Evolutionary conservation across 2,329 filamentous ascomycete genomes (phyloP).

Genomic region (Arthrinium puccinioides): DNA sequence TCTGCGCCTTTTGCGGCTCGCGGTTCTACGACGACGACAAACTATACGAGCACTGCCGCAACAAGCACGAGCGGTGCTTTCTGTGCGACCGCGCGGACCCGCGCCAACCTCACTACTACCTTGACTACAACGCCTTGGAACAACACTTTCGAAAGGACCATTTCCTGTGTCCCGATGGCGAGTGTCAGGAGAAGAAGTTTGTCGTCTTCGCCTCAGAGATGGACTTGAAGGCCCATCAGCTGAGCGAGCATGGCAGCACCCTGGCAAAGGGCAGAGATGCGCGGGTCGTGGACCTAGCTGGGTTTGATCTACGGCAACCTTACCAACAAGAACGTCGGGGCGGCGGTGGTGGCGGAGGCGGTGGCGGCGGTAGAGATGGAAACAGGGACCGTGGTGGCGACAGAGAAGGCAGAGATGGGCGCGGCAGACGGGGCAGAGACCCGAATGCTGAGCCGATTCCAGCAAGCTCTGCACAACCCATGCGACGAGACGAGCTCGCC

Average conservation of each 20-base stretch:
- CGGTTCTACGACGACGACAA: conserved; percentile 96
- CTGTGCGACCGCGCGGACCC: conserved; percentile 72
- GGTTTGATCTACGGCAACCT: conserved; percentile 70
- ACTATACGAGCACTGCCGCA: conserved; percentile 85
- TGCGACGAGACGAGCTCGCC: conserved; percentile 81
- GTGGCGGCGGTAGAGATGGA: too few relatives aligned
- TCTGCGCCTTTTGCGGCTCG: conserved; percentile 86
- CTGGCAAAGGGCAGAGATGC: conserved; percentile 83
- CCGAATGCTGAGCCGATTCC: conserved; percentile 79
- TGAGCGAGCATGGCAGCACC: conserved; percentile 72
- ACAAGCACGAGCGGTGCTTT: conserved; percentile 92
- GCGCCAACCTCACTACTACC: conserved; percentile 79
- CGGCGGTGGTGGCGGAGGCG: too few relatives aligned
- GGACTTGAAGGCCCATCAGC: conserved; percentile 88
- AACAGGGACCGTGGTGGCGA: conserved; percentile 32
- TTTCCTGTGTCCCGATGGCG: conserved; percentile 73
- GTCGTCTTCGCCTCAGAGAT: conserved; percentile 93
- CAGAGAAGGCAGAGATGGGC: conserved; percentile 12
- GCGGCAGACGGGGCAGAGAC: conserved; percentile 56
- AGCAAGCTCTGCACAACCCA: conserved; percentile 67
- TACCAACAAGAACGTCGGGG: conserved; percentile 57
- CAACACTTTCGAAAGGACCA: conserved; percentile 84
- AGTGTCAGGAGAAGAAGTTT: conserved; percentile 95
- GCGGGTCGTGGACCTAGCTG: conserved; percentile 76
- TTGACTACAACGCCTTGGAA: conserved; percentile 81